These are phyloP conservation scores for Bathelium albidoporum DNA, from an alignment of 495 filamentous ascomycete species.

Conservation along the genomic window DNA sequence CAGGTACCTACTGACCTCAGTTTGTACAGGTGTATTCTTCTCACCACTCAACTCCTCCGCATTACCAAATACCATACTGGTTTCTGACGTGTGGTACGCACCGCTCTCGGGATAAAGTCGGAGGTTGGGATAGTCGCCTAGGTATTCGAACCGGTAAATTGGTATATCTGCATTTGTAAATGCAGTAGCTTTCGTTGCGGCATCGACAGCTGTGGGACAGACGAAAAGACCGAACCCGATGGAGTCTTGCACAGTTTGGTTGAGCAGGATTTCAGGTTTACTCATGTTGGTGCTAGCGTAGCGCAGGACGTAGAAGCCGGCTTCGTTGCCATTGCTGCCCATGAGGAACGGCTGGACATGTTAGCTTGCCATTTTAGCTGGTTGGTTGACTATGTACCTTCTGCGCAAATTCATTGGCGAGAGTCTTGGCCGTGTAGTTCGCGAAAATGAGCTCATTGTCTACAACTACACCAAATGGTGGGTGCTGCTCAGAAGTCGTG, in stretches of 20 bases:
- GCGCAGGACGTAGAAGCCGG: slow-evolving; percentile 34
- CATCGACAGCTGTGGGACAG: slow-evolving; percentile 10
- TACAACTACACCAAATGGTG: slow-evolving; percentile 20
- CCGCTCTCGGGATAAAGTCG: slow-evolving; percentile 30
- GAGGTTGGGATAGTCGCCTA: slow-evolving; percentile 31
- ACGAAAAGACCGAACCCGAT: slow-evolving; percentile 6
- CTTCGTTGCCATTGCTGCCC: slow-evolving; percentile 33
- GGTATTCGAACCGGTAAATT: slow-evolving; percentile 31
- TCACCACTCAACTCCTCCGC: slow-evolving; percentile 30
- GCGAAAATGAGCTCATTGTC: slow-evolving; percentile 25
- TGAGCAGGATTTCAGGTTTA: slow-evolving; percentile 21
- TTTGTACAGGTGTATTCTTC: slow-evolving; percentile 25
- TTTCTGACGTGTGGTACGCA: slow-evolving; percentile 36
- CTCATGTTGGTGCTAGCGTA: slow-evolving; percentile 21
- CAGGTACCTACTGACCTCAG: slow-evolving; percentile 30
- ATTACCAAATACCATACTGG: slow-evolving; percentile 36
- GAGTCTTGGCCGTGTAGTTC: slow-evolving; percentile 21
- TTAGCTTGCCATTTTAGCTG: slow-evolving; percentile 14
- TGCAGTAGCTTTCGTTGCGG: slow-evolving; percentile 12
- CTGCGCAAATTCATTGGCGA: slow-evolving; percentile 13
- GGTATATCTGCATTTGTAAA: slow-evolving; percentile 18
- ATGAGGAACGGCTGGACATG: slow-evolving; percentile 10
- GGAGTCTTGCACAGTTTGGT: background rate
- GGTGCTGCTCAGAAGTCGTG: background rate
- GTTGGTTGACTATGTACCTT: slow-evolving; percentile 16